These are phyloP conservation scores for Hypholoma sublateritium DNA, from an alignment of 768 basidiomycete species.

Conservation along the genomic window DNA sequence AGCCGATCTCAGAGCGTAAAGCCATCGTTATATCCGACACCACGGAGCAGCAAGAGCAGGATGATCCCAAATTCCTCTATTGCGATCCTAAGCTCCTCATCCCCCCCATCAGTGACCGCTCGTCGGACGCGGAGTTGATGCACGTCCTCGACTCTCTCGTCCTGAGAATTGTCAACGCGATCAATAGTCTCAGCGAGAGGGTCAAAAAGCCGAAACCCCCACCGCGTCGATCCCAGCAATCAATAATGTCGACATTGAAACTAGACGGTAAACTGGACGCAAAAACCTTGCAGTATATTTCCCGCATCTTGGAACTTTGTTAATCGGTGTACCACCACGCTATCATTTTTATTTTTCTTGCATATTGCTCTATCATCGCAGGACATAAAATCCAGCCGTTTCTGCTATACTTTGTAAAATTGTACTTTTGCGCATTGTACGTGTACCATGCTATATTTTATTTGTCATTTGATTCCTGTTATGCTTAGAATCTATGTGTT, in stretches of 20 bases:
- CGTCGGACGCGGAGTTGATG: slow-evolving; percentile 71
- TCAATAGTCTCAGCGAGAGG: neutral
- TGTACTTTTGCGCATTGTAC: too few relatives aligned
- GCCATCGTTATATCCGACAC: slow-evolving; percentile 30
- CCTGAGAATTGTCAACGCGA: neutral
- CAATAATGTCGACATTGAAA: neutral
- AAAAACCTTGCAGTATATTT: neutral
- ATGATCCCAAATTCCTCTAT: slow-evolving; percentile 39
- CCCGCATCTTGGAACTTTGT: neutral
- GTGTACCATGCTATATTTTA: too few relatives aligned
- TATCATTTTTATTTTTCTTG: too few relatives aligned
- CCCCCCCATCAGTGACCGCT: slow-evolving; percentile 67
- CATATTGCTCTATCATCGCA: too few relatives aligned
- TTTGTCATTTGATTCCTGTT: too few relatives aligned
- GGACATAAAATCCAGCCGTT: too few relatives aligned
- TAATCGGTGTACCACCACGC: neutral
- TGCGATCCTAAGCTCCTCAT: slow-evolving; percentile 65
- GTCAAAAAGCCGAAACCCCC: neutral
- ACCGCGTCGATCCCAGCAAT: neutral
- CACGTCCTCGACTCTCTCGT: slow-evolving; percentile 53
- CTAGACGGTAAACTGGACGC: neutral
- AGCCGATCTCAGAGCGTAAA: slow-evolving; percentile 42
- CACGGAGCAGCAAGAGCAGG: slow-evolving; percentile 28
- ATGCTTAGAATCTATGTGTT: too few relatives aligned
- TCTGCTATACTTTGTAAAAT: too few relatives aligned